Evolutionary conservation across 108 stramenopile species (phyloP).

Genomic region (Schizochytrium sp.): DNA sequence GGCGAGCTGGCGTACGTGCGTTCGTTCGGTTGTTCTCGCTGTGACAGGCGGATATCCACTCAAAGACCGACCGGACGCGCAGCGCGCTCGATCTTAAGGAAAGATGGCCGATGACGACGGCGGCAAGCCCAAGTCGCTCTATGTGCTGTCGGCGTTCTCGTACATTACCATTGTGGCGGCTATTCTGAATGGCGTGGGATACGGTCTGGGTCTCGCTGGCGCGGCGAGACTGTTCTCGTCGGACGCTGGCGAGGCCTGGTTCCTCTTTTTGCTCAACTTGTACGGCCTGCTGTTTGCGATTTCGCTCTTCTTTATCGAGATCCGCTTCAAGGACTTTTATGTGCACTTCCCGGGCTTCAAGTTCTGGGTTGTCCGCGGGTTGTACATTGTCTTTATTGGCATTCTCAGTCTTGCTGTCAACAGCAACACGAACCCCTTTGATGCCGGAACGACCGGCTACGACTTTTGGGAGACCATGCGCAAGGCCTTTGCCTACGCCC

Average conservation of each 20-base stretch:
- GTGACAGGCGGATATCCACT: too few species aligned
- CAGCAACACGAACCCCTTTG: not conserved
- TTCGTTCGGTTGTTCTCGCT: too few species aligned
- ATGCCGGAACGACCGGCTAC: not conserved
- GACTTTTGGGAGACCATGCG: not conserved
- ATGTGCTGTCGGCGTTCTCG: not conserved
- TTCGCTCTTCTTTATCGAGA: not conserved
- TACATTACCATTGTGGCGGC: not conserved
- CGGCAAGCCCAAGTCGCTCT: not conserved
- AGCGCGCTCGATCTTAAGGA: not conserved
- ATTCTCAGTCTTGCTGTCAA: not conserved
- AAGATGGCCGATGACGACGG: not conserved
- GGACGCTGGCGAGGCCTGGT: not conserved
- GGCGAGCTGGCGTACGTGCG: too few species aligned
- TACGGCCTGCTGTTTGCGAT: not conserved
- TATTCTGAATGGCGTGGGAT: not conserved
- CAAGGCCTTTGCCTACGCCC: not conserved
- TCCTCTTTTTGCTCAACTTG: not conserved
- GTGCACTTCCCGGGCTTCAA: conserved; percentile 18
- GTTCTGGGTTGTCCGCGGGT: not conserved
- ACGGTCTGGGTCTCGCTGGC: not conserved
- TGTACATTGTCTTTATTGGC: not conserved
- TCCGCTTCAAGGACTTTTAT: not conserved
- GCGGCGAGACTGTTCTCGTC: not conserved
- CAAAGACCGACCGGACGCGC: too few species aligned